A percentile compares a stretch with the other conserved stretches of the same genome.
Evolutionary conservation across 768 basidiomycete species (phyloP).

Genomic region (Serendipita sp.): DNA sequence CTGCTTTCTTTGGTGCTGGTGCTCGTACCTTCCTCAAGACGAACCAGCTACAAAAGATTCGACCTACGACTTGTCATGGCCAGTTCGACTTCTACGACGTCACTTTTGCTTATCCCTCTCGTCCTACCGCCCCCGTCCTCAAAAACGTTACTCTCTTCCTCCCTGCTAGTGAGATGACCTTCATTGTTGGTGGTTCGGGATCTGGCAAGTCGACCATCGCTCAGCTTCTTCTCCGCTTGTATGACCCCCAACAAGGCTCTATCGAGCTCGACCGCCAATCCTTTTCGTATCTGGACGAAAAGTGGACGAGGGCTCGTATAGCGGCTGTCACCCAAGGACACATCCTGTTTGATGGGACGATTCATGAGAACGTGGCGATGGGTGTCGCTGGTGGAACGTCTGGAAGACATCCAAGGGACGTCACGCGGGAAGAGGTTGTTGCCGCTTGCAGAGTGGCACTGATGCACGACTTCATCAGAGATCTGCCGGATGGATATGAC

Average conservation of each 20-base stretch:
- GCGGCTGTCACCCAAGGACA: conserved; percentile 65
- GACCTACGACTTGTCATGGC: conserved; percentile 46
- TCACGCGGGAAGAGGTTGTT: conserved; percentile 51
- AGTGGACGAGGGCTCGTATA: conserved; percentile 51
- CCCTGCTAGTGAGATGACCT: conserved; percentile 55
- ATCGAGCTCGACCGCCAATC: conserved; percentile 73
- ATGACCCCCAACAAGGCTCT: conserved; percentile 44
- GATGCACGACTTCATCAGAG: conserved; percentile 71
- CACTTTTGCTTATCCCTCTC: conserved; percentile 57
- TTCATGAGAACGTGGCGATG: conserved; percentile 79
- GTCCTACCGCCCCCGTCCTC: conserved; percentile 44
- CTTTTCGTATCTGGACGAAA: conserved; percentile 51
- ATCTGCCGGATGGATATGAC: conserved; percentile 79
- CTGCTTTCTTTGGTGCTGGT: not conserved
- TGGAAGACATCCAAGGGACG: conserved; percentile 29
- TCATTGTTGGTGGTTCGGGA: conserved; percentile 64
- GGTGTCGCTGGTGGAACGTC: conserved; percentile 36
- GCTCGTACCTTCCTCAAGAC: not conserved
- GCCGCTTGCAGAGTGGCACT: conserved; percentile 71
- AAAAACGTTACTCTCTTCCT: conserved; percentile 46
- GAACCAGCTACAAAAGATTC: conserved; percentile 42
- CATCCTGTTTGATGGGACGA: conserved; percentile 59
- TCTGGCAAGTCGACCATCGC: conserved; percentile 63
- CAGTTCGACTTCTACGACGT: conserved; percentile 48
- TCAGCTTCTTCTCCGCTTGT: conserved; percentile 52